phyloP scores from a whole-genome alignment of 441 rosid genomes.

The Capsella rubella region DNA sequence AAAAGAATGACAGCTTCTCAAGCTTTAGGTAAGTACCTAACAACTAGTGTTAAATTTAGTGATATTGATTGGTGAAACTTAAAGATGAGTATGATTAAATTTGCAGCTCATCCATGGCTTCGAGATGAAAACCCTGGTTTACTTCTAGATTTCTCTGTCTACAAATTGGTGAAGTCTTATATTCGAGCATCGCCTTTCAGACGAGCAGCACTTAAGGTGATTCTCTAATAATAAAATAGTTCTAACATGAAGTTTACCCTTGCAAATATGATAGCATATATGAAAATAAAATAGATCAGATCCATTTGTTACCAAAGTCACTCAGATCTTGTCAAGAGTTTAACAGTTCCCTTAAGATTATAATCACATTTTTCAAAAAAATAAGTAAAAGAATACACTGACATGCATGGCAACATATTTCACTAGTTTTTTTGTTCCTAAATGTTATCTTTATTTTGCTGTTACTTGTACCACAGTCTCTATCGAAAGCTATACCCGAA shows the following conservation, averaged over 20 bases:
- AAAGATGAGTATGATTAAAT: constrained; percentile 11
- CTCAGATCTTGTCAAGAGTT: not conserved
- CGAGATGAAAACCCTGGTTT: constrained; percentile 52
- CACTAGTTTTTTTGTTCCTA: not conserved
- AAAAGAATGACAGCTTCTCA: constrained; percentile 78
- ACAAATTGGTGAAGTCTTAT: constrained; percentile 67
- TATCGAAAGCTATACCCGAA: constrained; percentile 68
- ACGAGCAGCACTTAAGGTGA: constrained; percentile 73
- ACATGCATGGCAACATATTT: not conserved
- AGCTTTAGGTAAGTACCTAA: constrained; percentile 58
- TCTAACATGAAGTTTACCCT: not conserved
- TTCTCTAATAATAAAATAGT: constrained; percentile 13
- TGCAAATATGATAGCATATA: not conserved
- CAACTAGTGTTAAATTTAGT: not conserved
- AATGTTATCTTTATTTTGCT: constrained; percentile 3
- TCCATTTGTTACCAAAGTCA: not conserved
- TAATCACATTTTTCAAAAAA: not conserved
- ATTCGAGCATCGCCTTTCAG: constrained; percentile 63
- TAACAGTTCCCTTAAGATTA: not conserved
- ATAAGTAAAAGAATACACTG: not conserved
- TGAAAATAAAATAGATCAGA: not conserved
- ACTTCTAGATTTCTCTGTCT: constrained; percentile 68
- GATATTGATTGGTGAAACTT: constrained; percentile 28
- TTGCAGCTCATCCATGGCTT: constrained; percentile 67
- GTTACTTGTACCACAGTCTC: constrained; percentile 38